Conservation (phyloP, 768 basidiomycete species). For the Boletus eberwhitei region DNA sequence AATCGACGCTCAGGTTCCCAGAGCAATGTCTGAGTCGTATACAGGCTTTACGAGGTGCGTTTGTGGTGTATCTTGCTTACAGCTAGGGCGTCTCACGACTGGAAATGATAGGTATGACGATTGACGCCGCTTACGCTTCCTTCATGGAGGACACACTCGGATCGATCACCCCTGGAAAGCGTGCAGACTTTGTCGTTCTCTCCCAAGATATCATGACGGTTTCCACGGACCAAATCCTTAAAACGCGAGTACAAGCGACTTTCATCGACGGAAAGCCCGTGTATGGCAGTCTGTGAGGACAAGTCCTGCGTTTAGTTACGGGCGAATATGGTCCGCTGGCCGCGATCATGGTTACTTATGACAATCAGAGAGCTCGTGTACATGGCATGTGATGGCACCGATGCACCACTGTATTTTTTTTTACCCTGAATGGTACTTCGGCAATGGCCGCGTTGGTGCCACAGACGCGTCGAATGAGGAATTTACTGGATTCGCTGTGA, state of each 20-base stretch:
- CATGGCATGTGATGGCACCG: not conserved
- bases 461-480: constrained; percentile 20
- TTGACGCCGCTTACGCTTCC: constrained; percentile 83
- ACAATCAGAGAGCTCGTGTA: not conserved
- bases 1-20: constrained; percentile 59
- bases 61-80: not conserved
- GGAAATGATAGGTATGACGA: constrained; percentile 67
- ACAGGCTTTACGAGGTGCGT: constrained; percentile 70
- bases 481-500: not conserved
- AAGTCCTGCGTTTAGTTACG: not conserved
- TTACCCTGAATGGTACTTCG: not conserved
- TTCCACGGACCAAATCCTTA: constrained; percentile 53
- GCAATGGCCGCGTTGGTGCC: constrained; percentile 16
- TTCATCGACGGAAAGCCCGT: constrained; percentile 68
- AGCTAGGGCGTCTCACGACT: not conserved
- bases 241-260: constrained; percentile 68
- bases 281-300: constrained; percentile 38
- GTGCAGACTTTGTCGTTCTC: constrained; percentile 83
- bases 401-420: not conserved
- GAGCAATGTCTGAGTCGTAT: constrained; percentile 70
- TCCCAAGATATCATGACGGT: constrained; percentile 79
- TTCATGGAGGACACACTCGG: constrained; percentile 74
- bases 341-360: not conserved
- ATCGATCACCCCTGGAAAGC: constrained; percentile 74
- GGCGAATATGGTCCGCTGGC: not conserved